Evolutionary conservation across 306 rosid species (phyloP), one percentile per base, ranked within the genome.

Genomic region (Acmispon strigosus): DNA sequence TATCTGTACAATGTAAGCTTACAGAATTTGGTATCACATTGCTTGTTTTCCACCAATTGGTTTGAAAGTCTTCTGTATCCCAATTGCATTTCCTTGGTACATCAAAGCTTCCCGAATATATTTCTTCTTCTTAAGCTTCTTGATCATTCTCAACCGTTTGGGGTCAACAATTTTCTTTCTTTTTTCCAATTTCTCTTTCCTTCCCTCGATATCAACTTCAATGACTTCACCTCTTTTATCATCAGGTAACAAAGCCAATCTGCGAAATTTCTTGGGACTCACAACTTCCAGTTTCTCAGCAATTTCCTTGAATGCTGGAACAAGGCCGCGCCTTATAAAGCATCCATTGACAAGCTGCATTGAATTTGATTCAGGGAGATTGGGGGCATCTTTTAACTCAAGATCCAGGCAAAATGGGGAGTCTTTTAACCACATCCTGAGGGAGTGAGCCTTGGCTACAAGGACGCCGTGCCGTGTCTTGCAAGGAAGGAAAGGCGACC

Each of bases 381-480:
- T 66, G 18, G 86, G 74, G 20, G 89, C 59, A 77, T 93, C 92
- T 83, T 88, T 90, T 81, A 93, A 78, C 88, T 93, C 98, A 8
- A 93, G 90, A 84, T 93, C 97, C 74, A 87, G 78, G 79, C 98
- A 93, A 70, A 93, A 93, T 2, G 97, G 90, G 48, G 98, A 93
- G 70, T 93, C 98, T 75, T 90, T 93, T 63, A 93, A 80, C 98
- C 98, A 93, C 98, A 90, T 88, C 62, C 96, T 77, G 39, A 93
- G 97, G 70, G 98, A 90, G 74, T 93, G 97, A 76, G 97, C 96
- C 86, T 93, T 90, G 0, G 98, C 98, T 47, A 93, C 76, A 24
- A 93, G 98, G 70, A 93, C 81, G 0, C 98, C 98, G 1, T 82
- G 78, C 4, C 97, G 73, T 7, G 98, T 90, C 78, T 75, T 85